Percentiles rank a stretch among this genome's conserved stretches.
Evolutionary conservation across 1,284 basidiomycete genomes (phyloP).

Genomic region (Leccinum griseonigrum): DNA sequence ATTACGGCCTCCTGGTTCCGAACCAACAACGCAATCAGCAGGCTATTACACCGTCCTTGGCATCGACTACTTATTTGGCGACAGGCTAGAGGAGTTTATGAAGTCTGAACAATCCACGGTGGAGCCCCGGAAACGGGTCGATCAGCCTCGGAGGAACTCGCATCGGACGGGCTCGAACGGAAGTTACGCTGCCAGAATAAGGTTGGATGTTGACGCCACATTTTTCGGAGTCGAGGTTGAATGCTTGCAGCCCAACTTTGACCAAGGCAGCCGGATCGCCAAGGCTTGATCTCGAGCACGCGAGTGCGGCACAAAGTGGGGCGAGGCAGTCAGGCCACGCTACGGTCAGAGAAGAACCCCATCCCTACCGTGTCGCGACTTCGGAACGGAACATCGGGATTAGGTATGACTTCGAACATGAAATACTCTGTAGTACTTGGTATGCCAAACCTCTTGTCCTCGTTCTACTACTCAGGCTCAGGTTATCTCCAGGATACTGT

Average conservation of each 20-base stretch:
- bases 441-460: slow-evolving; percentile 9
- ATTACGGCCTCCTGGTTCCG: no score
- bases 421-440: slow-evolving; percentile 39
- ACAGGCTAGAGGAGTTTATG: slow-evolving; percentile 38
- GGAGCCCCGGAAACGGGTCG: slow-evolving; percentile 14
- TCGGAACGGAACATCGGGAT: not conserved
- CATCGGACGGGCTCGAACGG: slow-evolving; percentile 1
- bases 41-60: slow-evolving; percentile 50
- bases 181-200: slow-evolving; percentile 89
- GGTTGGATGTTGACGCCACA: slow-evolving; percentile 99
- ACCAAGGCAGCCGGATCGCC: slow-evolving; percentile 40
- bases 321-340: slow-evolving; percentile 42
- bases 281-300: slow-evolving; percentile 36
- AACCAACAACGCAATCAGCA: slow-evolving; percentile 16
- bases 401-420: slow-evolving; percentile 21
- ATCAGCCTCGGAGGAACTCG: slow-evolving; percentile 7
- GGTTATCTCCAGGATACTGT: slow-evolving; percentile 47
- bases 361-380: not conserved
- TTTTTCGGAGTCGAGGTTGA: slow-evolving; percentile 88
- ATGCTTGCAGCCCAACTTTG: slow-evolving; percentile 72
- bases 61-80: slow-evolving; percentile 57
- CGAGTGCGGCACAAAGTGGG: slow-evolving; percentile 45
- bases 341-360: slow-evolving; percentile 35
- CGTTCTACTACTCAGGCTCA: not conserved
- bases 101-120: slow-evolving; percentile 41